Base-by-base conservation (phyloP, 805 yeast species). In the Metschnikowia henanensis region DNA sequence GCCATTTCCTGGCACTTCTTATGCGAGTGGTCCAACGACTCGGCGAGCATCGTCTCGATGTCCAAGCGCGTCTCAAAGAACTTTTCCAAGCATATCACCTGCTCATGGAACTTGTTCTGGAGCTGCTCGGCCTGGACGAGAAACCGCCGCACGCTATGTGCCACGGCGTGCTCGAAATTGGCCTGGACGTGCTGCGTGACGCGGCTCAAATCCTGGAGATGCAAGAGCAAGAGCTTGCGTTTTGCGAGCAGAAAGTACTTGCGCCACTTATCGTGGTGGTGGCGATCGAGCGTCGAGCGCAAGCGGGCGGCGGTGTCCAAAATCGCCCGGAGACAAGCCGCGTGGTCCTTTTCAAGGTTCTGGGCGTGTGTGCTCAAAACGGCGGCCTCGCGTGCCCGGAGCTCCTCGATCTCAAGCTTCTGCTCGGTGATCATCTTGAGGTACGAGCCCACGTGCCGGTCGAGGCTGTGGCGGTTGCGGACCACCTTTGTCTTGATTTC, bases 391-490 rank as follows among this genome's bases (percentile, higher is more conserved):
- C 89, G 70, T 0, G 60, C 59, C 50, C 87, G 68, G 40, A 89
- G 69, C 47, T 81, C 85, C 40, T 79, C 86, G 45, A 88, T 87
- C 59, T 84, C 90, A 44, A 72, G 76, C 52, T 80, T 80, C 57
- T 87, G 96, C 56, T 86, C 90, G 2, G 90, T 80, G 29, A 89
- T 89, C 84, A 86, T 84, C 63, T 83, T 83, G 57, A 87, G 66
- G 58, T 89, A 90, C 3, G 91, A 83, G 0, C 94, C 89, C 34
- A 89, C 91, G 64, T 88, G 96, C 33, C 92, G 71, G 57, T 84
- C 87, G 48, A 90, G 72, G 45, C 81, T 83, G 40, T 81, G 89
- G 49, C 81, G 82, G 58, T 90, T 90, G 48, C 94, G 65, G 2
- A 78, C 73, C 2, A 87, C 70, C 53, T 87, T 87, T 0, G 96